Evolutionary conservation across 108 stramenopile genomes (phyloP).

Genomic region (Stephanodiscus minutulus): DNA sequence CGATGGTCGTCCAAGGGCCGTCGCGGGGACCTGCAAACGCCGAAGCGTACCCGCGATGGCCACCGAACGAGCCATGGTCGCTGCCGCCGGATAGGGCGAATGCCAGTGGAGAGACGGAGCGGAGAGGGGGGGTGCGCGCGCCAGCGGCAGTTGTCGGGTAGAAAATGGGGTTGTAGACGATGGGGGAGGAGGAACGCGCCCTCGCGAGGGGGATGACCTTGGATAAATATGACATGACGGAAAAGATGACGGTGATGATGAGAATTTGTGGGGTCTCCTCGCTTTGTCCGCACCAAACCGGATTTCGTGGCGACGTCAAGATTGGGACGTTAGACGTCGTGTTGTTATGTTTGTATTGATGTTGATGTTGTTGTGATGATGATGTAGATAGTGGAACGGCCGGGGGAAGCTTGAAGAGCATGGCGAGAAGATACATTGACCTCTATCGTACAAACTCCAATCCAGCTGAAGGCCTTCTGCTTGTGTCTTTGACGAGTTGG

Average conservation of each 20-base stretch:
- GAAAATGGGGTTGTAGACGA: constrained; percentile 22
- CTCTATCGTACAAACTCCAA: no score
- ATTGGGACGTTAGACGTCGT: no score
- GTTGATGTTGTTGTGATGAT: no score
- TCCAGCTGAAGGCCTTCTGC: no score
- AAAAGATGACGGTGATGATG: constrained; percentile 2
- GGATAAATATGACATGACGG: constrained; percentile 41
- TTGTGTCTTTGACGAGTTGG: no score
- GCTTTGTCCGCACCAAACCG: neutral
- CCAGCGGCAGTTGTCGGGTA: neutral
- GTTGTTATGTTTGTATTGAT: no score
- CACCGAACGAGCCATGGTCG: constrained; percentile 5
- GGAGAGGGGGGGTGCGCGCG: constrained; percentile 16
- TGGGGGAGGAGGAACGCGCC: constrained; percentile 36
- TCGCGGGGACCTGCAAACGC: constrained; percentile 8
- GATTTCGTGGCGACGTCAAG: no score
- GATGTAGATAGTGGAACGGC: no score
- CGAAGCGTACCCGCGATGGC: constrained; percentile 15
- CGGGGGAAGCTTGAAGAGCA: no score
- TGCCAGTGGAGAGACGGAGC: constrained; percentile 25
- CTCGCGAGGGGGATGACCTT: constrained; percentile 35
- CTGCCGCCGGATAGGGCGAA: constrained; percentile 13
- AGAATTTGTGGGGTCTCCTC: neutral
- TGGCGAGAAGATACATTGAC: no score
- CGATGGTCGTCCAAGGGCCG: neutral